Evolutionary conservation across 345 rosid genomes (phyloP), one percentile per base, ranked within the genome.

Genomic region (Populus alba): DNA sequence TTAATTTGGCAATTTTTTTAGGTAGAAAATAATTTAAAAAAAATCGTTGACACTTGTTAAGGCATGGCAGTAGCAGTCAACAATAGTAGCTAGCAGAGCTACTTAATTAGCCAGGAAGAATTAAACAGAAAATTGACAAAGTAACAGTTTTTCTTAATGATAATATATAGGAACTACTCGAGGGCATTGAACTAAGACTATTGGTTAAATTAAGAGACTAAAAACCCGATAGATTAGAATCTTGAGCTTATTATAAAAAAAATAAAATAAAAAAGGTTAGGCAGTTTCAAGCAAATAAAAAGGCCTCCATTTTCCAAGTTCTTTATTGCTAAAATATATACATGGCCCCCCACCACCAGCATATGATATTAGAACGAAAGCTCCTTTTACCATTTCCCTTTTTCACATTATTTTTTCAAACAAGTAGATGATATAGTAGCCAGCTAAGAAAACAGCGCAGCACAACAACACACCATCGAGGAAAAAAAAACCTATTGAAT

Each of bases 391-490:
- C 80, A 23, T 43, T 80, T 70, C 59, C 45, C 71, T 22, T 55
- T 63, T 72, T 68, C 80, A 71, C 75, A 70, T 86, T 78, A 62
- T 22, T 73, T 87, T 87, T 80, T 84, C 91, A 84, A 87, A 83
- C 82, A 68, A 79, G 81, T 80, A 77, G 88, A 84, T 82, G 47
- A 43, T 11, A 70, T 77, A 47, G 18, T 69, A 41, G 43, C 72
- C 25, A 55, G 82, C 84, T 57, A 66, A 75, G 78, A 77, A 55
- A 78, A 66, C 78, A 70, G 63, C 41, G 18, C 15, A 17, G 59
- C 23, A 70, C 22, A 22, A 62, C 35, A 18, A 66, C 33, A 8
- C 3, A 25, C 10, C 7, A 75, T 66, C 23, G 41, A 20, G 8
- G 43, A 2, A 15, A 74, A 12, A 51, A 80, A 11, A 5, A 68